Evolutionary conservation across 495 filamentous ascomycete species (phyloP).

Genomic region (Trichocladium antarcticum): DNA sequence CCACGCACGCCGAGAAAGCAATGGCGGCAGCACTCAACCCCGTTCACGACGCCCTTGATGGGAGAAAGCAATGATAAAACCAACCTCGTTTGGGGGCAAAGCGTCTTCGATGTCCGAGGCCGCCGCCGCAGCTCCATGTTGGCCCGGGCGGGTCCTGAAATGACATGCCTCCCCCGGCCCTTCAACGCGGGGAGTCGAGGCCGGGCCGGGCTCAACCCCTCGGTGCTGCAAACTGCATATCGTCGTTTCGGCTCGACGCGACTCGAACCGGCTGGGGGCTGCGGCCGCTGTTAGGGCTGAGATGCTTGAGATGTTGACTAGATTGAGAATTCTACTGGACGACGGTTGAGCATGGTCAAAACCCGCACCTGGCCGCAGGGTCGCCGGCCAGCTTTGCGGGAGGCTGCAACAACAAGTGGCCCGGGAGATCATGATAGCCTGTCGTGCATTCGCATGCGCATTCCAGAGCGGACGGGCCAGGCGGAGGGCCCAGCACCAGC

Average conservation of each 20-base stretch:
- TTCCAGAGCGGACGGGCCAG: too few relatives aligned
- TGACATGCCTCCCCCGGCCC: background rate
- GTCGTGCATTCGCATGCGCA: background rate
- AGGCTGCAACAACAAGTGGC: background rate
- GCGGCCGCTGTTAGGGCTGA: slow-evolving; percentile 11
- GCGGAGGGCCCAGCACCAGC: too few relatives aligned
- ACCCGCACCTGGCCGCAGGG: slow-evolving; percentile 9
- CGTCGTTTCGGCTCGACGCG: slow-evolving; percentile 1
- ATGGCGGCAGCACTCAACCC: too few relatives aligned
- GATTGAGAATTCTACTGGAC: slow-evolving; percentile 16
- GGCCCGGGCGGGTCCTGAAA: background rate
- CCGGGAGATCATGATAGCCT: background rate
- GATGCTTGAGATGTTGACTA: slow-evolving; percentile 9
- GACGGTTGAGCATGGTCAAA: slow-evolving; percentile 14
- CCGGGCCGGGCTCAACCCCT: slow-evolving; percentile 8
- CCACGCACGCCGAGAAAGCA: slow-evolving; percentile 26
- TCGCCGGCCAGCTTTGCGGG: background rate
- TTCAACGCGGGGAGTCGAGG: too few relatives aligned
- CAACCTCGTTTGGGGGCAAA: background rate
- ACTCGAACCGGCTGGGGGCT: slow-evolving; percentile 18
- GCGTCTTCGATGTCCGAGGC: background rate
- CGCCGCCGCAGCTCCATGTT: background rate
- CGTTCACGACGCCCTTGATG: background rate
- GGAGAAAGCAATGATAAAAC: slow-evolving; percentile 10
- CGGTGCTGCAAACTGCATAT: slow-evolving; percentile 6